Percentiles rank a stretch among this genome's conserved stretches.
Conservation (phyloP, 2,329 filamentous ascomycete species). For the Monosporascus ibericus region DNA sequence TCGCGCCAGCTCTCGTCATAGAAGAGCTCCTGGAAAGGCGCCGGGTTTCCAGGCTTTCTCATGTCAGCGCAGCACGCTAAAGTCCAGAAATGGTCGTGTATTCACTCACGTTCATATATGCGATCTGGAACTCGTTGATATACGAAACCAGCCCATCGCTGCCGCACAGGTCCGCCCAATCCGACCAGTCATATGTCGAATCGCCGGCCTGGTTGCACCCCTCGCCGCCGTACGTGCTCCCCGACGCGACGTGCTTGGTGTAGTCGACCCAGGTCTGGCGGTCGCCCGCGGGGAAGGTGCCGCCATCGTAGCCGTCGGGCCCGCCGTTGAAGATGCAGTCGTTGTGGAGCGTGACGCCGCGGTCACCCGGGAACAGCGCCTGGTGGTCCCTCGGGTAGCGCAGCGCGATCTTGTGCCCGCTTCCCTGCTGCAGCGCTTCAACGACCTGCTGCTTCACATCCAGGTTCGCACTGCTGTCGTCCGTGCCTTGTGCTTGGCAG, state of each 20-base stretch:
- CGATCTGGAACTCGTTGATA: conserved; percentile 7
- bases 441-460: conserved; percentile 5
- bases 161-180: conserved; percentile 9
- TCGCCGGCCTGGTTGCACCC: conserved; percentile 5
- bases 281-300: conserved; percentile 8
- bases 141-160: conserved; percentile 7
- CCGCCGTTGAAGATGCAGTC: conserved; percentile 25
- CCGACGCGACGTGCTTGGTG: conserved; percentile 2
- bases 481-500: neutral
- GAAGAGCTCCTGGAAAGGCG: neutral
- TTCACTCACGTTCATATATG: conserved; percentile 6
- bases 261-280: conserved; percentile 10
- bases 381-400: conserved; percentile 10
- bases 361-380: conserved; percentile 4
- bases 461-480: conserved; percentile 1
- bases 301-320: conserved; percentile 11
- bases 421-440: conserved; percentile 1
- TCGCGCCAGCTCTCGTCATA: neutral
- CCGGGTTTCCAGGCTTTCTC: neutral
- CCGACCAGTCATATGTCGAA: conserved; percentile 7
- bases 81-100: neutral
- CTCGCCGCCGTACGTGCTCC: conserved; percentile 12
- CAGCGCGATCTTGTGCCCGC: conserved; percentile 8
- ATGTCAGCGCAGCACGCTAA: neutral
- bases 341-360: conserved; percentile 27